Base-by-base conservation (phyloP, 2,329 filamentous ascomycete species). In the Colletotrichum liriopes region DNA sequence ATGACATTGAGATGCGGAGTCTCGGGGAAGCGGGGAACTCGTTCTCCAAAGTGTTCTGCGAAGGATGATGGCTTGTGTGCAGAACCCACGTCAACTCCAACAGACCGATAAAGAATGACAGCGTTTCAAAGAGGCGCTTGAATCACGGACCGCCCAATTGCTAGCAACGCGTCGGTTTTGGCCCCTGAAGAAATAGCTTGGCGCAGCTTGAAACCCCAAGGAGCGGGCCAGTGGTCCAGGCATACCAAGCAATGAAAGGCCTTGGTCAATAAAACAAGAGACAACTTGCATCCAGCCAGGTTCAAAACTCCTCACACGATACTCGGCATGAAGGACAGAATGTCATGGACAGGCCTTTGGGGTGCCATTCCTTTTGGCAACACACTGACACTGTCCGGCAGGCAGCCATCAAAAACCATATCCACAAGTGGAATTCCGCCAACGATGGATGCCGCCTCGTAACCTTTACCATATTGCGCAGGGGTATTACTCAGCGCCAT, bases 41-140 rank as follows among this genome's bases (percentile, higher is more conserved):
- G 3, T 39, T n/a, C 32, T 56, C 37, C 54, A 41, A 41, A 58
- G 23, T 14, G n/a, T 35, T 14, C 35, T 14, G 45, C n/a, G n/a
- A 43, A 43, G 18, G 41, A 43, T 18, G 41, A 43, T 18, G 23
- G 37, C 3, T 35, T 20, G 35, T 39, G 20, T 20, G n/a, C 18
- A 32, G 14, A 32, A 52, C 4, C 6, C 26, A 9, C 20, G 26
- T 11, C 29, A 18, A 54, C 51, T 54, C 51, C 18, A 55, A 37
- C 29, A 55, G 23, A 8, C 29, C 14, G 35, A 51, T 54, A 4
- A n/a, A 51, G 35, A 43, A 43, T n/a, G 47, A 37, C 23, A 35
- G 26, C 23, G 52, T 59, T 65, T 41, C 41, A 66, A 41, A n/a
- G 41, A 51, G 62, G 43, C 49, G 60, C 41, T 55, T 43, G 60